Evolutionary conservation across 768 basidiomycete genomes (phyloP).

Genomic region (Mycena filopes): DNA sequence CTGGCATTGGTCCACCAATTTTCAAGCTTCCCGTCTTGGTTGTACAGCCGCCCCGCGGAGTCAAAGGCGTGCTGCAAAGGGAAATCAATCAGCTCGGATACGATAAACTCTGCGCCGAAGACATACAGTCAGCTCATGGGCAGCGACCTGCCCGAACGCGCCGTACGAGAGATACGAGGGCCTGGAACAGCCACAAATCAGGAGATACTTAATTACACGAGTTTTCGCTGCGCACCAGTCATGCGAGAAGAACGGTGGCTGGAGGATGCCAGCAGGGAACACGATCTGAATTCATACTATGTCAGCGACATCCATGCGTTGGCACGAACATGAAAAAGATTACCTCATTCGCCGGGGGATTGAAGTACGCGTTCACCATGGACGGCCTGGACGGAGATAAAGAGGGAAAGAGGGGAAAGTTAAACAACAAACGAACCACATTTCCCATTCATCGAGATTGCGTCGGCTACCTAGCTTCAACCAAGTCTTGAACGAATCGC

Average conservation of each 20-base stretch:
- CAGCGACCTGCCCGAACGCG: conserved; percentile 91
- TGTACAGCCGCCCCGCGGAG: conserved; percentile 89
- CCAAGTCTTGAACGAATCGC: conserved; percentile 78
- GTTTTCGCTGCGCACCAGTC: conserved; percentile 64
- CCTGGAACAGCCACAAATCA: conserved; percentile 52
- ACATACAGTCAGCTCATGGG: conserved; percentile 90
- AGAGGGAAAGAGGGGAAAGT: too few species aligned
- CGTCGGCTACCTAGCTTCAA: conserved; percentile 72
- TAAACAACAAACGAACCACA: too few species aligned
- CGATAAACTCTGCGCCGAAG: conserved; percentile 3
- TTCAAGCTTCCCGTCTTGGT: conserved; percentile 86
- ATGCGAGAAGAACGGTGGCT: conserved; percentile 88
- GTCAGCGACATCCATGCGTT: conserved; percentile 4
- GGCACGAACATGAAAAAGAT: conserved; percentile 16
- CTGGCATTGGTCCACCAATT: conserved; percentile 96
- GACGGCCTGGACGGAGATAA: too few species aligned
- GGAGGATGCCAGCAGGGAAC: conserved; percentile 96
- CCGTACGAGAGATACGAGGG: conserved; percentile 92
- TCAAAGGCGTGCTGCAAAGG: conserved; percentile 84
- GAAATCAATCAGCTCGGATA: background rate
- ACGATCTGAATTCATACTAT: conserved; percentile 67
- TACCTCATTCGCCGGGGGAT: conserved; percentile 89
- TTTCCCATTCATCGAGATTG: conserved; percentile 84
- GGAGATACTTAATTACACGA: conserved; percentile 2
- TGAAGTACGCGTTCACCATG: conserved; percentile 90